phyloP scores from a whole-genome alignment of 164 flowering plant genomes.

The Euptelea pleiosperma region DNA sequence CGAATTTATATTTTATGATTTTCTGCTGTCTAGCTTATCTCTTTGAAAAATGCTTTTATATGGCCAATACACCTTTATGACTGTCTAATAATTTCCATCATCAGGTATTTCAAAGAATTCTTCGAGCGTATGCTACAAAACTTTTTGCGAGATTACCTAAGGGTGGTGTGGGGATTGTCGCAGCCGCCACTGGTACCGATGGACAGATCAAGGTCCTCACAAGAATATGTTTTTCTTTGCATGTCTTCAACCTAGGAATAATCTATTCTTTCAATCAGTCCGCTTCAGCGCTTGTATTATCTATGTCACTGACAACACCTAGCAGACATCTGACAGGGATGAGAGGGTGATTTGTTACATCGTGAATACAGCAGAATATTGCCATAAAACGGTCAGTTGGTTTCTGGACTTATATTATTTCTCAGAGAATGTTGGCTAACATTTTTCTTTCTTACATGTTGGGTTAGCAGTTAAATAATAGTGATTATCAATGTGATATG shows the following conservation, averaged over 20 bases:
- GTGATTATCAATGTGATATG: no score
- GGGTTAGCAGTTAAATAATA: no score
- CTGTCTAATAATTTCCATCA: conserved; percentile 1
- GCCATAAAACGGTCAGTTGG: conserved; percentile 83
- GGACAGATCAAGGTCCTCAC: conserved; percentile 87
- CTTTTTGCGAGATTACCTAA: conserved; percentile 82
- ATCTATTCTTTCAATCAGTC: conserved; percentile 1
- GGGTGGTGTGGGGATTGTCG: conserved; percentile 93
- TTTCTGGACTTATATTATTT: conserved; percentile 6
- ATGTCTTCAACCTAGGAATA: not conserved
- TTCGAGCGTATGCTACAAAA: conserved; percentile 86
- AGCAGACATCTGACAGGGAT: conserved; percentile 88
- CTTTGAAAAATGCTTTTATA: not conserved
- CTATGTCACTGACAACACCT: conserved; percentile 6
- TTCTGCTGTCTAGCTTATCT: not conserved
- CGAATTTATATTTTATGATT: not conserved
- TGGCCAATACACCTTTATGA: not conserved
- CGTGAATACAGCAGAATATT: conserved; percentile 94
- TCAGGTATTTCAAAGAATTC: conserved; percentile 85
- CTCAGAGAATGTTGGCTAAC: not conserved
- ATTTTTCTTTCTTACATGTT: no score
- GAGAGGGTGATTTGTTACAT: conserved; percentile 88
- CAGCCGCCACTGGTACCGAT: conserved; percentile 98
- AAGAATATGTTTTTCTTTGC: conserved; percentile 6
- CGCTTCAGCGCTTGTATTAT: conserved; percentile 6